Evolutionary conservation across 139 green algal species (phyloP).

Genomic region (Edaphochlamys debaryana): DNA sequence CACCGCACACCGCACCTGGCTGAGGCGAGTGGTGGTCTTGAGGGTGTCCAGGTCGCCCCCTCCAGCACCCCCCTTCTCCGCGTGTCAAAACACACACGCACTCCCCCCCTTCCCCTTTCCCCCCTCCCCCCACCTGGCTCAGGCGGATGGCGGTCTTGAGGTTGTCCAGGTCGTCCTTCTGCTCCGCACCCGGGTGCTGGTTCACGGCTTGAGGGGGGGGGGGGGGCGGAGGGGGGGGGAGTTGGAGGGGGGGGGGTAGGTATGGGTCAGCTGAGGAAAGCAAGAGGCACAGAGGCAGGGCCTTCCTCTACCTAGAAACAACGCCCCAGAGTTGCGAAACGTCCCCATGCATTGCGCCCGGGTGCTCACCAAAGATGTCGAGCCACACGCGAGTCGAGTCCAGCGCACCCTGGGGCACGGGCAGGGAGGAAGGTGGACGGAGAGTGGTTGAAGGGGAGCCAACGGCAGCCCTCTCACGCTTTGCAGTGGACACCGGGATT

Average conservation of each 20-base stretch:
- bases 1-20: too few relatives aligned
- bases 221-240: neutral
- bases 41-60: too few relatives aligned
- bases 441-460: too few relatives aligned
- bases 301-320: too few relatives aligned
- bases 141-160: slow-evolving; percentile 16
- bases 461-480: too few relatives aligned
- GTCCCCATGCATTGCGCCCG: too few relatives aligned
- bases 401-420: slow-evolving; percentile 30
- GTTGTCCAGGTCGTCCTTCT: slow-evolving; percentile 37
- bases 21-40: too few relatives aligned
- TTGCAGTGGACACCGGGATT: too few relatives aligned
- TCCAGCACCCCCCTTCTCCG: too few relatives aligned
- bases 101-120: too few relatives aligned
- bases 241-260: neutral
- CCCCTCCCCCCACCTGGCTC: neutral
- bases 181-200: slow-evolving; percentile 35
- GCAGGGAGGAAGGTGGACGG: neutral
- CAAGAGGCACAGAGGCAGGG: neutral
- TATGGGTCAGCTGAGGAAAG: too few relatives aligned
- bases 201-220: neutral
- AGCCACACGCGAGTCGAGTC: slow-evolving; percentile 42
- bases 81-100: neutral
- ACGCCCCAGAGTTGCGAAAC: too few relatives aligned
- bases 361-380: slow-evolving; percentile 9